Conservation (phyloP, 805 yeast genomes). For the Cyberlindnera americana region DNA sequence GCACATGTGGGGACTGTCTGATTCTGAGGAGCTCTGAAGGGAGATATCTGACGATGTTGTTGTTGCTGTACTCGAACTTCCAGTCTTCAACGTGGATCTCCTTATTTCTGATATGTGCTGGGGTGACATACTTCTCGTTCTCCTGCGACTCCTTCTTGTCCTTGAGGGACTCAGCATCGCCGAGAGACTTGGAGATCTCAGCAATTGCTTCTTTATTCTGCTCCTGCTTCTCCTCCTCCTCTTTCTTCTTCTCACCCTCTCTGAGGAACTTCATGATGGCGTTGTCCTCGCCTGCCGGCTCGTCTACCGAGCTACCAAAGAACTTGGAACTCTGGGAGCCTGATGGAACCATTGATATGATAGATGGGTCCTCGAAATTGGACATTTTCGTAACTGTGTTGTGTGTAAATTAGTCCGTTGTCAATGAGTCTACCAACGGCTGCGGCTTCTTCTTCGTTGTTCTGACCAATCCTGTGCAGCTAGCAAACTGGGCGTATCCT, state of each 20-base stretch:
- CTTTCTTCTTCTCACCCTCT: constrained; percentile 26
- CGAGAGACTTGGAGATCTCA: constrained; percentile 1
- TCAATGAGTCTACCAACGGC: too few species aligned
- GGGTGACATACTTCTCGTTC: constrained; percentile 10
- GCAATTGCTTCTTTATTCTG: constrained; percentile 1
- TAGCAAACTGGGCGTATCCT: too few species aligned
- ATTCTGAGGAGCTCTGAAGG: constrained; percentile 22
- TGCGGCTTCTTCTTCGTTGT: too few species aligned
- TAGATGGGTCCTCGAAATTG: constrained; percentile 4
- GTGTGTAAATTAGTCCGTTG: background rate
- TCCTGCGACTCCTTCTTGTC: constrained; percentile 9
- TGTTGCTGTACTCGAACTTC: constrained; percentile 16
- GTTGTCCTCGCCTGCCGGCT: constrained; percentile 14
- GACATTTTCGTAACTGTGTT: constrained; percentile 1
- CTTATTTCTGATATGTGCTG: constrained; percentile 10
- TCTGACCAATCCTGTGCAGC: too few species aligned
- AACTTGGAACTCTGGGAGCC: background rate
- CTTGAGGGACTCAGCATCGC: constrained; percentile 4
- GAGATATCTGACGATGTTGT: constrained; percentile 17
- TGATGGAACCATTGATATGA: constrained; percentile 2
- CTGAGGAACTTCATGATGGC: constrained; percentile 25
- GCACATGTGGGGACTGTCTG: constrained; percentile 16
- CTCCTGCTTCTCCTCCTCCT: constrained; percentile 21
- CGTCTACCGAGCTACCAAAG: background rate
- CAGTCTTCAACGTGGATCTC: constrained; percentile 22